Evolutionary conservation across 768 basidiomycete genomes (phyloP).

Genomic region (Russula ochroleuca): DNA sequence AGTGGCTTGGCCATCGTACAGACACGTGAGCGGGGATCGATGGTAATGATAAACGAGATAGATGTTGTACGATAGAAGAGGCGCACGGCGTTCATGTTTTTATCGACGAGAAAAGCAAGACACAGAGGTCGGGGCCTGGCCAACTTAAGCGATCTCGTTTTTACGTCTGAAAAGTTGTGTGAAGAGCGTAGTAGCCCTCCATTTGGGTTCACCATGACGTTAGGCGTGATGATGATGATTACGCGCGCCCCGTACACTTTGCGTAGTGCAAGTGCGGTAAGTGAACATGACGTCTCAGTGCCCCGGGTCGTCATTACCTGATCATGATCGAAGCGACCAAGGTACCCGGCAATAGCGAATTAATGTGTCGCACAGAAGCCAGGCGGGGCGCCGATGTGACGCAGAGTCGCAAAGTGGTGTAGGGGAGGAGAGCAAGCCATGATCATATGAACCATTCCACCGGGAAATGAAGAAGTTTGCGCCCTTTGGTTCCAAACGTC

Average conservation of each 20-base stretch:
- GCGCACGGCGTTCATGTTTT: neutral
- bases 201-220: neutral
- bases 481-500: neutral
- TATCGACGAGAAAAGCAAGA: neutral
- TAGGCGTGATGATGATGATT: slow-evolving; percentile 13
- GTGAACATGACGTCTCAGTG: slow-evolving; percentile 7
- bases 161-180: slow-evolving; percentile 2
- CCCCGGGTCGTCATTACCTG: neutral
- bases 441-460: neutral
- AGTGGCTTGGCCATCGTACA: neutral
- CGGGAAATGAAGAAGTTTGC: slow-evolving; percentile 14
- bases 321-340: slow-evolving; percentile 12
- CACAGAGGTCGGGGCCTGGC: neutral
- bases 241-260: neutral
- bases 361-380: neutral
- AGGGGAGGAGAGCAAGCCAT: neutral
- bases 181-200: neutral
- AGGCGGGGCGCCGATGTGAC: neutral
- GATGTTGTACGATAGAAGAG: neutral
- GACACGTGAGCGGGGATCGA: neutral
- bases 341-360: slow-evolving; percentile 4
- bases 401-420: neutral
- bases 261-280: neutral
- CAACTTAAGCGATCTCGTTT: neutral
- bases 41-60: neutral